Evolutionary conservation across 192 early-diverging fungal species (phyloP).

Genomic region (Jimgerdemannia lactiflua): DNA sequence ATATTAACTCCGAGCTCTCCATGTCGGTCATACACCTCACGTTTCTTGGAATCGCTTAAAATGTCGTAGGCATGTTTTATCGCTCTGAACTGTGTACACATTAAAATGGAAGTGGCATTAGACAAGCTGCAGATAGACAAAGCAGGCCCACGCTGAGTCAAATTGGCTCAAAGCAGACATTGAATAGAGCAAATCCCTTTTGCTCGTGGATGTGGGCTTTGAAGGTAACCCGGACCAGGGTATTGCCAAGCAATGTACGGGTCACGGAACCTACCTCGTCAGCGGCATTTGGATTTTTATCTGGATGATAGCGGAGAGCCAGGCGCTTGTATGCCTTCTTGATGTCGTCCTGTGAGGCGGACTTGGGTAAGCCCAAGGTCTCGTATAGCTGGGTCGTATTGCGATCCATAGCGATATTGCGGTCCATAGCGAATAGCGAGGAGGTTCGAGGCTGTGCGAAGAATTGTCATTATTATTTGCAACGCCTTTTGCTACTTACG

Average conservation of each 20-base stretch:
- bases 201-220: too few species aligned
- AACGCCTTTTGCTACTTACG: too few species aligned
- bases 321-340: slow-evolving; percentile 53
- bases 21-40: slow-evolving; percentile 89
- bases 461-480: too few species aligned
- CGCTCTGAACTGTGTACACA: slow-evolving; percentile 66
- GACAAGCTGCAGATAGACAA: background rate
- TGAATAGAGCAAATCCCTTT: too few species aligned
- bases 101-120: background rate
- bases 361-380: slow-evolving; percentile 43
- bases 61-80: slow-evolving; percentile 86
- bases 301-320: slow-evolving; percentile 64
- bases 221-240: background rate
- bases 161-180: background rate
- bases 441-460: too few species aligned
- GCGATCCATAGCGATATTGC: slow-evolving; percentile 38
- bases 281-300: slow-evolving; percentile 54
- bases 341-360: slow-evolving; percentile 51
- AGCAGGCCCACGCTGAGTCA: slow-evolving; percentile 2
- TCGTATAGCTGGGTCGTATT: slow-evolving; percentile 54
- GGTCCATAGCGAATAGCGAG: too few species aligned
- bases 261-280: slow-evolving; percentile 27
- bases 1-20: slow-evolving; percentile 76
- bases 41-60: slow-evolving; percentile 73
- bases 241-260: background rate